Base-by-base conservation (phyloP, 2,329 filamentous ascomycete species). In the Phialocephala subalpina region DNA sequence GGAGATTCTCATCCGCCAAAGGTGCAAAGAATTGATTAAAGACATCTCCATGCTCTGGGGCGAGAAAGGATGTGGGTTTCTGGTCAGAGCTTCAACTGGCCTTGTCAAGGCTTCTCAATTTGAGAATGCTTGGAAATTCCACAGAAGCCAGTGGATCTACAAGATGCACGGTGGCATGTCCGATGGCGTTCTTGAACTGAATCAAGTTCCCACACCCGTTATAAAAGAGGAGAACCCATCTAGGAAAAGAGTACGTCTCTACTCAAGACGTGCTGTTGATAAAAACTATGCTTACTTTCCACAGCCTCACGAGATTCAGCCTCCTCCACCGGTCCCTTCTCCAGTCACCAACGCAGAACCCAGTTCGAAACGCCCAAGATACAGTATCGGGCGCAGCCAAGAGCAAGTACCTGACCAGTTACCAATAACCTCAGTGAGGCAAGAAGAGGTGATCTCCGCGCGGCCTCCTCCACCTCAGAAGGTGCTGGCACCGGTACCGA, bases 81-180 rank as follows among this genome's bases (percentile, higher is more conserved):
- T 57, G 12, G 33, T 57, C 9, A 25, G 36, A 22, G 3, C 29
- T n/a, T 25, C 55, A 20, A 36, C 7, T 22, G 55, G 55, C 5
- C 22, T 57, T 14, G 29, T 38, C 33, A 61, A 61, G 29, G 40
- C 42, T 33, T 11, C 45, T 8, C 27, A 61, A 20, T 61, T 61
- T 27, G 42, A 61, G 22, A 36, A 49, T 38, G 29, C 45, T 36
- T 61, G 58, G 58, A 61, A 36, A 53, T 18, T 35, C 12, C 58
- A 45, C 8, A 42, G 45, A 6, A 29, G 33, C 14, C 14, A 16
- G n/a, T 61, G 58, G 58, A 53, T 40, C 11, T 35, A 35, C 18
- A 18, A 9, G 29, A 22, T 61, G 3, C 58, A 53, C 16, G 16
- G 16, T 16, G 29, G 20, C 29, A 38, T 35, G 38, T 22, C 47